Base-by-base conservation (phyloP, 768 basidiomycete species). In the Calocybe cyanea region DNA sequence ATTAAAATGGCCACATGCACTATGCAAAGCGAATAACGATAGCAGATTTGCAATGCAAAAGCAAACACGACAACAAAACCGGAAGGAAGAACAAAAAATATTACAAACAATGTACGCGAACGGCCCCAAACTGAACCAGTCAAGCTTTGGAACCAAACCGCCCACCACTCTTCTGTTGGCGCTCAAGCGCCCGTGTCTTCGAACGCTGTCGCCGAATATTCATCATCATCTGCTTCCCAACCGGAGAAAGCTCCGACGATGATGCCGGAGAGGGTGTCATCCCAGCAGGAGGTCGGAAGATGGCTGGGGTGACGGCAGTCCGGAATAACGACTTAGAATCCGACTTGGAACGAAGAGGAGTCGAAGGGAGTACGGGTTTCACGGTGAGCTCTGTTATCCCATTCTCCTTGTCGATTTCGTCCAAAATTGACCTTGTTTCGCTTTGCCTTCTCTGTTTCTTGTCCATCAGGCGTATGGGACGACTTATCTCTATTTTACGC, bases 201-300 rank as follows among this genome's bases (percentile, higher is more conserved):
- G 62, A 63, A 41, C 73, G 63, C 53, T 77, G 70, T 43, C 72
- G 68, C 45, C 87, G 70, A 35, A 83, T 58, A 53, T 82, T 74
- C 46, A 67, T 65, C 87, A 89, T 89, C 56, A 89, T 71, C 57
- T 82, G 73, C 53, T 71, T 73, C 4, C 76, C 81, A 24, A 81
- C 65, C 11, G 84, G 84, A 15, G 87, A 89, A 40, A 90, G 66
- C 50, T 89, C 87, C 8, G 85, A 77, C 2, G 86, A 87, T 21
- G 77, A 81, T 18, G 83, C 76, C 17, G 87, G 84, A 1, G 84
- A 87, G 2, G 81, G 75, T 23, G 60, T 57, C 46, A 65, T 70
- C 10, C 66, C 65, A 21, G 61, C 58, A 5, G 76, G 75, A 8
- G 71, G 68, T 37, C 68, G 71, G 41, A 79, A 82, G 35, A 77